phyloP scores from a whole-genome alignment of 495 filamentous ascomycete genomes.

The Margaritispora aquatica region DNA sequence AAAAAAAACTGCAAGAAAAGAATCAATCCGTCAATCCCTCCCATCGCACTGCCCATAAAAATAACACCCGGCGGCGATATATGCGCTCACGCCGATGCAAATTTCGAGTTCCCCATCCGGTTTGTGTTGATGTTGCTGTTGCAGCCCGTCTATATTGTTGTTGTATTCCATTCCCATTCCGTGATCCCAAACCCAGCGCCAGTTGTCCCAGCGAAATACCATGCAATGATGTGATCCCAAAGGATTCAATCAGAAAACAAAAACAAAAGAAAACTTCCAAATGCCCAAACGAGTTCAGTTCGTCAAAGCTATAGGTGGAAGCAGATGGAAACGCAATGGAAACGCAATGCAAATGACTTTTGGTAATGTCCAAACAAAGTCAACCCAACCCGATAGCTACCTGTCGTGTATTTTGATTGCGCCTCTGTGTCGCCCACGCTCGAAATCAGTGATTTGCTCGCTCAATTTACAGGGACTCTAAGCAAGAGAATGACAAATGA shows the following conservation, averaged over 20 bases:
- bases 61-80: background rate
- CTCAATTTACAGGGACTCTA: slow-evolving; percentile 19
- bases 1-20: too few species aligned
- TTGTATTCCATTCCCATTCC: slow-evolving; percentile 4
- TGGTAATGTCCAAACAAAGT: background rate
- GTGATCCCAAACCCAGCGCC: background rate
- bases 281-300: background rate
- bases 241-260: background rate
- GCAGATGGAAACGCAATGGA: background rate
- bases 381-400: slow-evolving; percentile 4
- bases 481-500: slow-evolving; percentile 19
- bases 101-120: background rate
- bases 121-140: background rate
- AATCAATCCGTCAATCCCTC: too few species aligned
- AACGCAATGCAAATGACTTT: slow-evolving; percentile 2
- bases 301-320: background rate
- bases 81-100: background rate
- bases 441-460: slow-evolving; percentile 2
- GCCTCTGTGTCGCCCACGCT: slow-evolving; percentile 13
- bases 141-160: background rate
- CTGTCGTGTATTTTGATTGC: slow-evolving; percentile 7
- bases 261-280: background rate
- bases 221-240: background rate
- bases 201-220: background rate
- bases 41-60: background rate